These are phyloP conservation scores for Vavraia culicis DNA, from an alignment of 371 early-diverging fungal species.

Conservation along the genomic window DNA sequence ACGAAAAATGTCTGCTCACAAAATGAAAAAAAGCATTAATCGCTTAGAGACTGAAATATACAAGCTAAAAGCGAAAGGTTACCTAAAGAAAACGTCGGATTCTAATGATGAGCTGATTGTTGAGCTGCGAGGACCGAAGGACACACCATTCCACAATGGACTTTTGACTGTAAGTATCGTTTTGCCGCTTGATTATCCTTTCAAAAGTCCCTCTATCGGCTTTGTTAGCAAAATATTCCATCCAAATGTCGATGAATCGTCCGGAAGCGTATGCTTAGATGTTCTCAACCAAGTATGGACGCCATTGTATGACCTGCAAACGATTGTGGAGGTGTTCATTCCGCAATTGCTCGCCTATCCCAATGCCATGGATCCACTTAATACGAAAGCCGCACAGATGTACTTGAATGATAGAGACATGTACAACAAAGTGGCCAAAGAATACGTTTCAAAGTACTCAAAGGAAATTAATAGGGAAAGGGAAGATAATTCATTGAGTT, in stretches of 20 bases:
- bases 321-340: conserved; percentile 86
- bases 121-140: conserved; percentile 37
- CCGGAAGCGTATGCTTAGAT: conserved; percentile 91
- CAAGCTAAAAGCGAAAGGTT: conserved; percentile 33
- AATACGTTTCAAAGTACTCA: conserved; percentile 35
- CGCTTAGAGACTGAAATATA: conserved; percentile 33
- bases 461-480: no score
- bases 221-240: conserved; percentile 96
- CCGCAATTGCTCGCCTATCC: conserved; percentile 90
- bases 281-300: conserved; percentile 98
- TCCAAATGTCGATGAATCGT: conserved; percentile 95
- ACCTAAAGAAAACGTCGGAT: conserved; percentile 20
- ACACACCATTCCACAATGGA: conserved; percentile 68
- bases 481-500: no score
- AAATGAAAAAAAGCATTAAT: conserved; percentile 12
- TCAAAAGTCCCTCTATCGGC: conserved; percentile 91
- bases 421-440: conserved; percentile 50
- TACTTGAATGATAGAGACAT: conserved; percentile 68
- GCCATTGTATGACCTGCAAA: conserved; percentile 69
- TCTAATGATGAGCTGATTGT: conserved; percentile 27
- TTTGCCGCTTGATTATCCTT: conserved; percentile 90
- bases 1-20: not conserved
- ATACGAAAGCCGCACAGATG: conserved; percentile 88
- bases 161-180: conserved; percentile 88
- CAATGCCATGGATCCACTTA: conserved; percentile 93